Conservation (phyloP, 2,329 filamentous ascomycete species). For the Emergomyces orientalis region DNA sequence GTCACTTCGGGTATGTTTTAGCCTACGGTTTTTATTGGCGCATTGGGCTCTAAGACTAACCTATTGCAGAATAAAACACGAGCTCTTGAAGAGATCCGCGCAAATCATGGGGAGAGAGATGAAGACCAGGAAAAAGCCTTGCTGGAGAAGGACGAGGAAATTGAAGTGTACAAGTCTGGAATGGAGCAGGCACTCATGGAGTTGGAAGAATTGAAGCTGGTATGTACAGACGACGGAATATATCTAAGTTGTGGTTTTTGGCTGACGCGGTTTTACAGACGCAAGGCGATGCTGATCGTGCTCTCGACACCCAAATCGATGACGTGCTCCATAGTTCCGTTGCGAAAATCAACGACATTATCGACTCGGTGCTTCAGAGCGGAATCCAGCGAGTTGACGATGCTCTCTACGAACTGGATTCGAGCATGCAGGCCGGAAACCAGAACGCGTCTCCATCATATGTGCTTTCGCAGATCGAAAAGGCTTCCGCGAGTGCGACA, state of each 20-base stretch:
- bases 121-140: slow-evolving; percentile 78
- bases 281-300: slow-evolving; percentile 66
- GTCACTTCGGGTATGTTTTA: slow-evolving; percentile 51
- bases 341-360: slow-evolving; percentile 91
- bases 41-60: slow-evolving; percentile 16
- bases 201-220: slow-evolving; percentile 71
- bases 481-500: slow-evolving; percentile 85
- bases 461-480: slow-evolving; percentile 93
- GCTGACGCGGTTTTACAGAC: slow-evolving; percentile 36
- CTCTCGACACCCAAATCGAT: slow-evolving; percentile 83
- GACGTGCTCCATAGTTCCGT: slow-evolving; percentile 77
- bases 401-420: slow-evolving; percentile 92
- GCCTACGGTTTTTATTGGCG: neutral
- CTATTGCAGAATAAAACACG: slow-evolving; percentile 68
- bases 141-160: slow-evolving; percentile 91
- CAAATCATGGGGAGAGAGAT: slow-evolving; percentile 67
- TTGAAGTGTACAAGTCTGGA: slow-evolving; percentile 94
- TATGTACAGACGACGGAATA: slow-evolving; percentile 20
- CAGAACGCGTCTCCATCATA: slow-evolving; percentile 93
- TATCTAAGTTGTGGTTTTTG: neutral
- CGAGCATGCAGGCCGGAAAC: slow-evolving; percentile 96
- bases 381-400: slow-evolving; percentile 93
- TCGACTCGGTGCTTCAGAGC: slow-evolving; percentile 89
- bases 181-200: slow-evolving; percentile 95
- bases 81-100: slow-evolving; percentile 72